Evolutionary conservation across 2,329 filamentous ascomycete species (phyloP).

Genomic region (Didymella exigua): DNA sequence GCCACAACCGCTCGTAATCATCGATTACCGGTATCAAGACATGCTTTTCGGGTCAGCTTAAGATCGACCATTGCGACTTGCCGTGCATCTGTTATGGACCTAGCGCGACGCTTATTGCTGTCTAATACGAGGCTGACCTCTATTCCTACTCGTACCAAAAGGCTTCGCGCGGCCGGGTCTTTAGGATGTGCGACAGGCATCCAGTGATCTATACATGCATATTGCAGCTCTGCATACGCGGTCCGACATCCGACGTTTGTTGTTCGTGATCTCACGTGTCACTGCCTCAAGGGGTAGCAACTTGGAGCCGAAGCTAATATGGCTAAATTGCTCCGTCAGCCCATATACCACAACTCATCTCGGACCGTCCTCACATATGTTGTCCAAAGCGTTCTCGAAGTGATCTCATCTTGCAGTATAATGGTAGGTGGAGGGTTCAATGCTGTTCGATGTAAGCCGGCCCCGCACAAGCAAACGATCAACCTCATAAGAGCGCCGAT

Average conservation of each 20-base stretch:
- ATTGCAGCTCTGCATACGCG: slow-evolving; percentile 12
- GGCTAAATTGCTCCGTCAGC: slow-evolving; percentile 19
- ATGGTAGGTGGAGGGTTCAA: background rate
- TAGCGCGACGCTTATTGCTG: background rate
- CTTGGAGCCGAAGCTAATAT: slow-evolving; percentile 18
- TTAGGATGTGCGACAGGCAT: slow-evolving; percentile 10
- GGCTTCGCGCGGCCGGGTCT: background rate
- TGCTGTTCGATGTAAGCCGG: background rate
- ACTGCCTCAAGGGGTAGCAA: slow-evolving; percentile 16
- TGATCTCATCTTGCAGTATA: slow-evolving; percentile 11
- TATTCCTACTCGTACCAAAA: slow-evolving; percentile 1
- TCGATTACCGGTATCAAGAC: background rate
- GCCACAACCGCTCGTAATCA: background rate
- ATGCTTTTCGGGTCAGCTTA: background rate
- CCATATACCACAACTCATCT: slow-evolving; percentile 6
- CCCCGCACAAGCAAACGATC: background rate
- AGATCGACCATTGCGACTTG: background rate
- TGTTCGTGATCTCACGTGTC: slow-evolving; percentile 12
- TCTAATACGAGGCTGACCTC: slow-evolving; percentile 6
- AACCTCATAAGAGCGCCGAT: background rate
- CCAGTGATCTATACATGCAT: slow-evolving; percentile 13
- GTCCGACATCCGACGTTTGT: slow-evolving; percentile 15
- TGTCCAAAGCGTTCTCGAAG: background rate
- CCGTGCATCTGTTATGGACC: too few relatives aligned
- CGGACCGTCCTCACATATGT: background rate